Conservation (phyloP, 2,329 filamentous ascomycete species). For the Cadophora gregata region DNA sequence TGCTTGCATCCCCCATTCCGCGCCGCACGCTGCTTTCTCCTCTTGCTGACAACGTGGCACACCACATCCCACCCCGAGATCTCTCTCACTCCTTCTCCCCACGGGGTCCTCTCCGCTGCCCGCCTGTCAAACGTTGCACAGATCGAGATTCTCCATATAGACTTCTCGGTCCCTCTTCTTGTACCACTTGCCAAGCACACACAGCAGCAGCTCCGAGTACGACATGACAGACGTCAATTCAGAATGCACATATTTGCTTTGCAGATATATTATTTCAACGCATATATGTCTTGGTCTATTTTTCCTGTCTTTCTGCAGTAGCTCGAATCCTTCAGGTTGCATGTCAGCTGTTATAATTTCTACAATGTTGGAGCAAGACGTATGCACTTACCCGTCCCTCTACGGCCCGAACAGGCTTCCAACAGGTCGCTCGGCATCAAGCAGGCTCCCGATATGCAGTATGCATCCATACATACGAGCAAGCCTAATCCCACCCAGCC, state of each 20-base stretch:
- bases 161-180: neutral
- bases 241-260: neutral
- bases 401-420: conserved; percentile 8
- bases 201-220: conserved; percentile 1
- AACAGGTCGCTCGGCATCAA: neutral
- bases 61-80: neutral
- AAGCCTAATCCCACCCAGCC: neutral
- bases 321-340: neutral
- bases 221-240: conserved; percentile 8
- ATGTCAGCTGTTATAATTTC: neutral
- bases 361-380: neutral
- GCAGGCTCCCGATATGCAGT: conserved; percentile 2
- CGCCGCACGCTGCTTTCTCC: conserved; percentile 8
- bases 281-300: neutral
- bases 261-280: neutral
- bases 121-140: conserved; percentile 9
- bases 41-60: neutral
- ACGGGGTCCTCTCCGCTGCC: neutral
- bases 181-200: conserved; percentile 12
- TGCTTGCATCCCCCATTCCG: neutral
- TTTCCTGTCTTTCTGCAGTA: neutral
- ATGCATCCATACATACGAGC: neutral
- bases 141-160: conserved; percentile 8
- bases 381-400: conserved; percentile 9
- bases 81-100: neutral